Percentiles rank a stretch among this genome's conserved stretches.
phyloP scores from a whole-genome alignment of 2,329 filamentous ascomycete species.

The Thermothelomyces thermophilus region DNA sequence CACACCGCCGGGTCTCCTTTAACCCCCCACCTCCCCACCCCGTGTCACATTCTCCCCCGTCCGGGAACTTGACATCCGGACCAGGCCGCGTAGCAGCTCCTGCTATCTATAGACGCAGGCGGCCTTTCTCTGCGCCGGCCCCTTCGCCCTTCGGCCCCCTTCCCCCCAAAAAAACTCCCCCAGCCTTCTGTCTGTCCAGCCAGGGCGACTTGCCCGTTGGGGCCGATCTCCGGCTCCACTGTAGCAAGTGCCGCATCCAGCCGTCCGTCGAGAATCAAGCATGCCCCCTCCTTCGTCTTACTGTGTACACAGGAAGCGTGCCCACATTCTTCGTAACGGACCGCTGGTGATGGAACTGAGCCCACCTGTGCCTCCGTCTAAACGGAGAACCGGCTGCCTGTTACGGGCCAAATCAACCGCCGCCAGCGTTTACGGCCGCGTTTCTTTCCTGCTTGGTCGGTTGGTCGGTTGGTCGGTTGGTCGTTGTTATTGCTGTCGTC shows the following conservation, averaged over 20 bases:
- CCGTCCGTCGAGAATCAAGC: conserved; percentile 9
- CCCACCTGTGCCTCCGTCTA: too few species aligned
- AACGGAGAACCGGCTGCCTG: too few species aligned
- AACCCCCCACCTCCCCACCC: background rate
- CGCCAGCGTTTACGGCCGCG: too few species aligned
- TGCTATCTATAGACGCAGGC: conserved; percentile 3
- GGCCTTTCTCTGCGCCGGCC: background rate
- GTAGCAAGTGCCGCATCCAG: background rate
- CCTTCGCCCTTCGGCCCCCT: too few species aligned
- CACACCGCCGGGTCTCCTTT: background rate
- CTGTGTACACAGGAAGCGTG: too few species aligned
- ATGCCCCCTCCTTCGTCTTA: background rate
- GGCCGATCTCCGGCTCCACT: background rate
- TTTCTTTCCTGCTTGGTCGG: background rate
- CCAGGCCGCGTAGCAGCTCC: background rate
- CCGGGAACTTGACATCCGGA: background rate
- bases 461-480: background rate
- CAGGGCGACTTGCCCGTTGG: too few species aligned
- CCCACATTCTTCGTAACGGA: too few species aligned
- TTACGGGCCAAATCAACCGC: too few species aligned
- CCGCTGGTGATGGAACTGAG: too few species aligned
- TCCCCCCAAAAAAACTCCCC: too few species aligned
- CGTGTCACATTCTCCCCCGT: background rate
- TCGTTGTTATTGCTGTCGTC: too few species aligned
- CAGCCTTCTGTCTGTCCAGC: too few species aligned